Base-by-base conservation (phyloP, 208 protist species). In the Trypanosoma brucei region DNA sequence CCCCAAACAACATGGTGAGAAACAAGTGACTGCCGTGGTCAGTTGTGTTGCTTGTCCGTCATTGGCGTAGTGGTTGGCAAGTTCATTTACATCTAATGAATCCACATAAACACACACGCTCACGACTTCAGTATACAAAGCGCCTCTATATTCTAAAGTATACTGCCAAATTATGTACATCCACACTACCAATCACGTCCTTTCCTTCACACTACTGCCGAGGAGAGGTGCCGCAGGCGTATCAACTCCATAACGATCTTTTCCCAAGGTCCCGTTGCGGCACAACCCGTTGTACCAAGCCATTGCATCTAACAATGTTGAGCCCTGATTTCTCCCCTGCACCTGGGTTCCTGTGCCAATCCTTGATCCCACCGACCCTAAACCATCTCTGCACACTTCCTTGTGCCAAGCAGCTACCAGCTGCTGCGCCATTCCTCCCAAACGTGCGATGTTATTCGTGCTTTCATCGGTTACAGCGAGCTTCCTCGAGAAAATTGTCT, bases 371-470 rank as follows among this genome's bases (percentile, higher is more conserved):
- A 9, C 14, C 37, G 22, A n/a, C 6, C 30, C 7, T 9, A 50
- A 34, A 4, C 3, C 40, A 37, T 63, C 65, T 39, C 58, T 64
- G 57, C 45, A 48, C 2, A 72, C 45, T 38, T 74, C 75, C 7
- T 45, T 68, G 39, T 70, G 68, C 76, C 76, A 82, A 3, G 45
- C 56, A 22, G 64, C n/a, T 3, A 82, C 59, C 1, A 78, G 22
- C 35, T 62, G 59, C 54, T 69, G 64, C 22, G 67, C 70, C 65
- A 75, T 76, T 55, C 54, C 67, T 11, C 65, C 76, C 40, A 78
- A 44, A 33, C 51, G 65, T 11, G 62, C 46, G 49, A 82, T 67
- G 6, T 9, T 9, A 33, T 54, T 66, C 36, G 34, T 46, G 9
- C 9, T 51, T 40, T 42, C 30, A 3, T 62, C 65, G 11, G 54